Evolutionary conservation across 2,329 filamentous ascomycete species (phyloP), one percentile per base, ranked within the genome.

Genomic region (Mycosphaerella arachidis): DNA sequence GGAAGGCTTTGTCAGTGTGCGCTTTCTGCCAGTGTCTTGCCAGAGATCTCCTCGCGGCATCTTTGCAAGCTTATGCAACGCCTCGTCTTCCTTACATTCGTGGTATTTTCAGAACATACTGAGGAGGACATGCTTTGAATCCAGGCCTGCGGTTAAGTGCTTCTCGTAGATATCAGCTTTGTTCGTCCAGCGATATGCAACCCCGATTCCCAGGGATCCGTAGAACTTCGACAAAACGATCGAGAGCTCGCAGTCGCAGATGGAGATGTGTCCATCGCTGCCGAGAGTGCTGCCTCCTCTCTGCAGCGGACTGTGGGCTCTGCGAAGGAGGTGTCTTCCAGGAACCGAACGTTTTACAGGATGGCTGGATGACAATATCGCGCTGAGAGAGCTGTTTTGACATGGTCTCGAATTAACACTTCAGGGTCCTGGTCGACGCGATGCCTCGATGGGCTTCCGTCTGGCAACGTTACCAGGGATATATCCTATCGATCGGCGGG

Each of bases 141-240:
- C 51, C 27, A 61, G 35, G 6, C 58, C 58, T 20, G 50, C 55
- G 6, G 57, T 46, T 8, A 61, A 53, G 5, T 57, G 50, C 1
- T 46, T 8, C 24, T 40, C 46, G 6, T 55, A 29, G 12, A 48
- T 45, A 6, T 50, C 50, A 6, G 46, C 45, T 8, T 61, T 55
- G 1, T 13, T n/a, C 37, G 54, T 52, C 58, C 58, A 61, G 24
- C 58, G 58, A n/a, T 54, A 57, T 24, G 58, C 55, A 6, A 55
- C 50, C 13, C 58, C 58, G n/a, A 50, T 61, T 1, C 58, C 58
- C 4, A 61, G n/a, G 13, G 58, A 57, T 16, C 58, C 58, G 13
- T 61, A 55, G 45, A 45, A 61, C n/a, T 61, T 61, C 12, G 55
- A 57, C 55, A 60, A 57, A 12, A 60, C 50, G 13, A 60, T 56